Conservation (phyloP, 768 basidiomycete genomes). For the Auricularia auricula-judae region DNA sequence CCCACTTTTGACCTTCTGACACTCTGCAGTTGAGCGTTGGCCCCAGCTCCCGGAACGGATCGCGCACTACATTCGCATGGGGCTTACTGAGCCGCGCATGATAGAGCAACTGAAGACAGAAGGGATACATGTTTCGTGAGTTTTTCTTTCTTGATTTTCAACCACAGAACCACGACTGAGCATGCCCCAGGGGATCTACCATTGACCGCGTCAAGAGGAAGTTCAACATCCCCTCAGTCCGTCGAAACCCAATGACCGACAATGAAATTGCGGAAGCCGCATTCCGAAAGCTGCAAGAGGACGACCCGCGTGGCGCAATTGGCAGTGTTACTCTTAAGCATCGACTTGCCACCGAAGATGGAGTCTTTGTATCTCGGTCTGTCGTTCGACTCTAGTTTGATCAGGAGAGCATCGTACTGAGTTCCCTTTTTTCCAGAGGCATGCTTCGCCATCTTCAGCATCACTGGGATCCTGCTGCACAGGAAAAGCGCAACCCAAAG, state of each 20-base stretch:
- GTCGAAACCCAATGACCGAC: background rate
- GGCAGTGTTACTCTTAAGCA: background rate
- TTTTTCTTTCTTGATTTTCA: no score
- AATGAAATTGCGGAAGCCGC: background rate
- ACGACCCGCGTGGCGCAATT: background rate
- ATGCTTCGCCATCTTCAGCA: constrained; percentile 18
- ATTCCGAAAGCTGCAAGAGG: background rate
- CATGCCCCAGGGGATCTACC: background rate
- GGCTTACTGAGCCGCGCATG: no score
- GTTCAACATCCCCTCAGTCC: background rate
- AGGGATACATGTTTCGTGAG: no score
- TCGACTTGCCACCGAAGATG: background rate
- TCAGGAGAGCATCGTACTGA: background rate
- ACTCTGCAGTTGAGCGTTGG: no score
- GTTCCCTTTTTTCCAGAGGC: background rate
- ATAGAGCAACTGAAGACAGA: no score
- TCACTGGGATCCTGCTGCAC: constrained; percentile 11
- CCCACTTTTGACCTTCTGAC: no score
- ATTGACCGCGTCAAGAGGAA: background rate
- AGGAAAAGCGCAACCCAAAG: constrained; percentile 13
- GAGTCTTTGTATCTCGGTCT: background rate
- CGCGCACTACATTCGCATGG: no score
- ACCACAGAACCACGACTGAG: no score
- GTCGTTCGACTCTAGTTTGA: background rate
- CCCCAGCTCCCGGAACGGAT: no score